These are phyloP conservation scores for Mortierella hygrophila DNA, from an alignment of 192 early-diverging fungal genomes.

Conservation along the genomic window DNA sequence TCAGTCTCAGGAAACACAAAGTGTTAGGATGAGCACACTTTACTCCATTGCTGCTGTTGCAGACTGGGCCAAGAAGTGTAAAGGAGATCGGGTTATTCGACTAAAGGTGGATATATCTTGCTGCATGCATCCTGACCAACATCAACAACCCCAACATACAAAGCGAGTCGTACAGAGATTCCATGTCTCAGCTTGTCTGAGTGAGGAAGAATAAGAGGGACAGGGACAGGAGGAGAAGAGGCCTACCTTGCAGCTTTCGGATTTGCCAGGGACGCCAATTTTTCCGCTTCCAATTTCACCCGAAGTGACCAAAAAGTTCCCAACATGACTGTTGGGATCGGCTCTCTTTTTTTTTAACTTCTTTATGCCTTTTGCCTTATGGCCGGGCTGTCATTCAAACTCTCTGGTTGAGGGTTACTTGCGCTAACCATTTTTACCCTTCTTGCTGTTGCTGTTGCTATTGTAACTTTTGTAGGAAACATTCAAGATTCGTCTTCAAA, in stretches of 20 bases:
- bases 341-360: background rate
- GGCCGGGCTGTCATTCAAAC: background rate
- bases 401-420: background rate
- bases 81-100: background rate
- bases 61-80: background rate
- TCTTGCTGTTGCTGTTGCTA: background rate
- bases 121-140: background rate
- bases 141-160: constrained; percentile 4
- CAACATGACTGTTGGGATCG: background rate
- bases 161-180: background rate
- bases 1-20: no score
- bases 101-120: background rate
- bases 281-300: constrained; percentile 8
- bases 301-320: background rate
- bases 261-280: background rate
- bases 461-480: constrained; percentile 66
- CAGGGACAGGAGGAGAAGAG: background rate
- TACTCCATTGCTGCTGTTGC: no score
- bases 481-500: constrained; percentile 80
- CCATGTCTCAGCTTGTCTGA: background rate
- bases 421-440: background rate
- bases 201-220: background rate
- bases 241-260: background rate
- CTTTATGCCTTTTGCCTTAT: background rate
- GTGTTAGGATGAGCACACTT: no score